Conservation (phyloP, 1,139 yeast genomes). For the Magnusiomyces fungicola region DNA sequence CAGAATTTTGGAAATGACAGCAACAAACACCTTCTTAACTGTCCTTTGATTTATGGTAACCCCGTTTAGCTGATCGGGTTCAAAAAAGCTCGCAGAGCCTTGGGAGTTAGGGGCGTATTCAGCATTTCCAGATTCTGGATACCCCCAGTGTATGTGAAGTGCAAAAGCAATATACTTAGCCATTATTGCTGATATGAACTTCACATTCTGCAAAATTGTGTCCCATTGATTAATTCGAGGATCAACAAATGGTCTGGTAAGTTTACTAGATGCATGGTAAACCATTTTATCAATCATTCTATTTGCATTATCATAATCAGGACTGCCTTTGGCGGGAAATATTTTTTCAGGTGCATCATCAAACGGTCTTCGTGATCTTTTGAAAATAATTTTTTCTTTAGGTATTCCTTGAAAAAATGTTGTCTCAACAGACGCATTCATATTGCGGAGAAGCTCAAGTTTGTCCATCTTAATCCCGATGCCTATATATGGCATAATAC, state of each 20-base stretch:
- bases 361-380: not conserved
- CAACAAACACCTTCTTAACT: not conserved
- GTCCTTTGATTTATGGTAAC: not conserved
- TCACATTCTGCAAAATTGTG: constrained; percentile 6
- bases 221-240: constrained; percentile 6
- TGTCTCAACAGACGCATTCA: not conserved
- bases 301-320: not conserved
- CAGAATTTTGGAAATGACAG: not conserved
- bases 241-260: constrained; percentile 5
- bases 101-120: no score
- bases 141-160: not conserved
- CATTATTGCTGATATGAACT: not conserved
- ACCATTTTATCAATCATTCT: not conserved
- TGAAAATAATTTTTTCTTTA: not conserved
- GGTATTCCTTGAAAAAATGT: not conserved
- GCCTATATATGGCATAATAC: constrained; percentile 15
- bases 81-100: no score
- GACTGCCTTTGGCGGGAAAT: constrained; percentile 8
- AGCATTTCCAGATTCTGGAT: not conserved
- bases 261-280: constrained; percentile 1
- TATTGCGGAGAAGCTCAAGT: constrained; percentile 9
- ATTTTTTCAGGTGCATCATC: not conserved
- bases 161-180: constrained; percentile 5
- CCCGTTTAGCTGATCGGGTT: no score
- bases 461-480: constrained; percentile 11